A percentile compares a stretch with the other conserved stretches of the same genome.
phyloP scores from a whole-genome alignment of 345 rosid species.

The Clarkia xantiana region DNA sequence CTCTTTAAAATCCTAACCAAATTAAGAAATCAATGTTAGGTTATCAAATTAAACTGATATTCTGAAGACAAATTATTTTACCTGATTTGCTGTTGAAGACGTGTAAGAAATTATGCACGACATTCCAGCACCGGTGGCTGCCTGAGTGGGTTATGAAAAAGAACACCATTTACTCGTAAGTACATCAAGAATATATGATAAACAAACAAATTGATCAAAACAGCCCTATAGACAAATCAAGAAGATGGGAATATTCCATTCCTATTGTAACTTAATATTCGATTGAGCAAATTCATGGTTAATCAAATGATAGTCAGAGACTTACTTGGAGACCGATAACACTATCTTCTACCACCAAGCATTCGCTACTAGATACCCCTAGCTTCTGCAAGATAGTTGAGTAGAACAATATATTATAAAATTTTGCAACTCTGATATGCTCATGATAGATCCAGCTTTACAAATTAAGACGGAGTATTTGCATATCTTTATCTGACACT shows the following conservation, averaged over 20 bases:
- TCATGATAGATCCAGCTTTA: background rate
- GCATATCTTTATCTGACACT: background rate
- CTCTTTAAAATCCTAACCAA: conserved; percentile 62
- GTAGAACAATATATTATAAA: too few species aligned
- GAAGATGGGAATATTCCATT: too few species aligned
- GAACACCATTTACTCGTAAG: background rate
- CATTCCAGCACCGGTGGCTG: conserved; percentile 86
- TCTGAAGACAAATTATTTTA: conserved; percentile 12
- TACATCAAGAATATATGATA: background rate
- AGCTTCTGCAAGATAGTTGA: conserved; percentile 48
- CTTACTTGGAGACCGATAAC: conserved; percentile 77
- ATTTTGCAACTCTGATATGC: background rate
- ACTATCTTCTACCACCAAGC: conserved; percentile 92
- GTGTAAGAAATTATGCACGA: conserved; percentile 74
- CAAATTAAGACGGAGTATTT: background rate
- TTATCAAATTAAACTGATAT: background rate
- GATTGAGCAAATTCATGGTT: background rate
- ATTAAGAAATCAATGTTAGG: background rate
- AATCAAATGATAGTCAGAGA: too few species aligned
- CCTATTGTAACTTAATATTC: background rate
- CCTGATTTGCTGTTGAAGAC: conserved; percentile 85
- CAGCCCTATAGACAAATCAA: too few species aligned
- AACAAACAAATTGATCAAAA: background rate
- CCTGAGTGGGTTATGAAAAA: conserved; percentile 29
- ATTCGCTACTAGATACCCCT: conserved; percentile 54